Conservation (phyloP, 345 rosid genomes). For the Syzygium aqueum region DNA sequence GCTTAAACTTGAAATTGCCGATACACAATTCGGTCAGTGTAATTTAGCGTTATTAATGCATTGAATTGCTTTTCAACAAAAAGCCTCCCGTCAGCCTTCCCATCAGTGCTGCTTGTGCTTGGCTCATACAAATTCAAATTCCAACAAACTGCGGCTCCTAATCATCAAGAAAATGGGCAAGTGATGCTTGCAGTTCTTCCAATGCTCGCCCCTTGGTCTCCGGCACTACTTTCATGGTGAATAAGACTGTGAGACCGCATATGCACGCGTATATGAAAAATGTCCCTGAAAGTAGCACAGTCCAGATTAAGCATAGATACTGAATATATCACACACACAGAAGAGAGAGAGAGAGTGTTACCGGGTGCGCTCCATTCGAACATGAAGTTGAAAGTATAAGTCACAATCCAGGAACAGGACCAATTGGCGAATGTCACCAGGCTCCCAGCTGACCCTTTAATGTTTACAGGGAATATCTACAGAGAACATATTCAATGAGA, state of each 20-base stretch:
- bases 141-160: not conserved
- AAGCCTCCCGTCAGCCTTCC: not conserved
- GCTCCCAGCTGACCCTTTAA: constrained; percentile 54
- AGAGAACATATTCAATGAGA: not conserved
- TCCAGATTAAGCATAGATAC: not conserved
- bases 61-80: not conserved
- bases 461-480: constrained; percentile 4
- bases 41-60: not conserved
- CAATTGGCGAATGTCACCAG: constrained; percentile 32
- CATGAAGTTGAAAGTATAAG: constrained; percentile 31
- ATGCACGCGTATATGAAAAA: constrained; percentile 24
- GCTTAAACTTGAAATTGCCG: not conserved
- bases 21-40: not conserved
- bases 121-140: not conserved
- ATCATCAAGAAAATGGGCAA: not conserved
- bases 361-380: constrained; percentile 51
- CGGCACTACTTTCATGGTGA: constrained; percentile 33
- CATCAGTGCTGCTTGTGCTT: not conserved
- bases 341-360: not conserved
- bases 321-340: not conserved
- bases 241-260: constrained; percentile 17
- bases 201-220: constrained; percentile 58
- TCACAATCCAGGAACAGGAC: constrained; percentile 41
- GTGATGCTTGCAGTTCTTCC: constrained; percentile 47
- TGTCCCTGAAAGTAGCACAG: constrained; percentile 12